A percentile compares a stretch with the other conserved stretches of the same genome.
Conservation (phyloP, 164 flowering plant species). For the Aristolochia fimbriata region DNA sequence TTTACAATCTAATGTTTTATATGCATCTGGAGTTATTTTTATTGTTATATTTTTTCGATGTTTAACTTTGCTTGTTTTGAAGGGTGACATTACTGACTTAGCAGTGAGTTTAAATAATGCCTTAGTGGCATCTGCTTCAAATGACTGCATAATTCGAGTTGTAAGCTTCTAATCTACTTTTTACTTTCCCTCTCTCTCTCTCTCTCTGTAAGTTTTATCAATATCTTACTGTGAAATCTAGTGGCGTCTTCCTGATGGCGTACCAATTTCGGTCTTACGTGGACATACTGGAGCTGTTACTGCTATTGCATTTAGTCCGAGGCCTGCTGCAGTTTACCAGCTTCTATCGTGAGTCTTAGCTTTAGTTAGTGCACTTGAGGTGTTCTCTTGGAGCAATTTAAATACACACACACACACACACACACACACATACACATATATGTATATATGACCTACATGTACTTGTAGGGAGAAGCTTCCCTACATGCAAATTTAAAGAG, state of each 20-base stretch:
- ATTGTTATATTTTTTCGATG: slow-evolving; percentile 5
- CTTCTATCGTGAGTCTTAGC: slow-evolving; percentile 71
- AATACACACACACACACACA: no score
- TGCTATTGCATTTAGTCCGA: slow-evolving; percentile 93
- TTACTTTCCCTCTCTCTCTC: neutral
- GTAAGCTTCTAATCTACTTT: slow-evolving; percentile 38
- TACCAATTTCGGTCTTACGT: slow-evolving; percentile 79
- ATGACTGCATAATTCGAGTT: slow-evolving; percentile 84
- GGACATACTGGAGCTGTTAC: slow-evolving; percentile 96
- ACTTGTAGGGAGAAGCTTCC: no score
- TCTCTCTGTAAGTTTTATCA: slow-evolving; percentile 1
- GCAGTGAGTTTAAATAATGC: slow-evolving; percentile 90
- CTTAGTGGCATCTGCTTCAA: slow-evolving; percentile 93
- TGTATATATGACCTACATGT: neutral
- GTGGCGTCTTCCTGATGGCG: slow-evolving; percentile 99
- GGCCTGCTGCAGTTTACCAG: slow-evolving; percentile 50
- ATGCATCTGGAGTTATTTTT: neutral
- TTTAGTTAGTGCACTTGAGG: no score
- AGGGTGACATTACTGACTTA: slow-evolving; percentile 99
- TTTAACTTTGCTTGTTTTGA: slow-evolving; percentile 7
- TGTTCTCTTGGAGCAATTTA: no score
- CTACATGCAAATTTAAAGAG: no score
- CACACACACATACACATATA: no score
- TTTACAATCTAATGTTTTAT: neutral
- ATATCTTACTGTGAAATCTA: slow-evolving; percentile 15